A percentile compares a stretch with the other conserved stretches of the same genome.
Evolutionary conservation across 768 basidiomycete genomes (phyloP).

Genomic region (Phylloporus sp.): DNA sequence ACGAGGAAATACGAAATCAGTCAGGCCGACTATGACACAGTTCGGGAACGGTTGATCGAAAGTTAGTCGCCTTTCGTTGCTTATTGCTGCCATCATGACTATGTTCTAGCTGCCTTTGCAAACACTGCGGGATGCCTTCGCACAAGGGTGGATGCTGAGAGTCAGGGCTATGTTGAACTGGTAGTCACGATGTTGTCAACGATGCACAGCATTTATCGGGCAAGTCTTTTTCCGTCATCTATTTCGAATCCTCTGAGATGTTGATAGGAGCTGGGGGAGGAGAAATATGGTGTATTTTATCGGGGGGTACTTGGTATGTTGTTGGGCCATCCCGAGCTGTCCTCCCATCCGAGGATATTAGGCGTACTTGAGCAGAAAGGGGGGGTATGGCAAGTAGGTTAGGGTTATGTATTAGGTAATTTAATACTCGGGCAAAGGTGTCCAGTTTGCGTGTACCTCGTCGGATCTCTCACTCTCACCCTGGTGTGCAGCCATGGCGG

Average conservation of each 20-base stretch:
- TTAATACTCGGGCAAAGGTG: not conserved
- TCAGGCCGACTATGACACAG: conserved; percentile 26
- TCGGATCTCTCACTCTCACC: conserved; percentile 12
- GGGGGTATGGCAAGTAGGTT: conserved; percentile 17
- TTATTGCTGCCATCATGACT: conserved; percentile 6
- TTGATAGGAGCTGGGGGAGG: conserved; percentile 7
- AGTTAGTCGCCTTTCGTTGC: conserved; percentile 27
- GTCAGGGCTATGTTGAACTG: conserved; percentile 39
- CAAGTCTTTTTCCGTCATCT: conserved; percentile 20
- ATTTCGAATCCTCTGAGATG: conserved; percentile 6
- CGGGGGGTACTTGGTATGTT: conserved; percentile 28
- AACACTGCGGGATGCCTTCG: conserved; percentile 40
- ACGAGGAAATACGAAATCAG: conserved; percentile 31
- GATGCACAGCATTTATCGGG: conserved; percentile 48
- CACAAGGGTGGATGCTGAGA: conserved; percentile 29
- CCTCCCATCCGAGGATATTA: conserved; percentile 30
- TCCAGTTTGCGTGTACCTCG: not conserved
- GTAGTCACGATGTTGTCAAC: conserved; percentile 46
- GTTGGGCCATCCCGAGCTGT: conserved; percentile 29
- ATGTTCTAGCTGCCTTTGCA: conserved; percentile 40
- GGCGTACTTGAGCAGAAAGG: conserved; percentile 32
- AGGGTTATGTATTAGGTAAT: conserved; percentile 30
- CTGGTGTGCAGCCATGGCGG: conserved; percentile 43
- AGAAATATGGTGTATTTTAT: conserved; percentile 36
- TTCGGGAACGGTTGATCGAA: conserved; percentile 38